Conservation (phyloP, 257 asterid genomes). For the Solanum lycopersicoides region DNA sequence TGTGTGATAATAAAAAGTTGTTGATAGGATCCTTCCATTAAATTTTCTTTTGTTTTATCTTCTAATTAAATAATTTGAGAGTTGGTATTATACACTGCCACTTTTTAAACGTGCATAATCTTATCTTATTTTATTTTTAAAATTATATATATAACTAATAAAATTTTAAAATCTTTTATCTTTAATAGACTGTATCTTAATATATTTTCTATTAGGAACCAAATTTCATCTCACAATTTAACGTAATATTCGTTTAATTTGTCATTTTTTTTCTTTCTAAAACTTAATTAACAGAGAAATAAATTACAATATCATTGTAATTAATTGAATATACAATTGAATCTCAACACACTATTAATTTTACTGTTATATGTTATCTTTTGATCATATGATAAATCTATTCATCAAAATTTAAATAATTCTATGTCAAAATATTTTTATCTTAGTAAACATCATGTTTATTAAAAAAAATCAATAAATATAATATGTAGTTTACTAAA, state of each 20-base stretch:
- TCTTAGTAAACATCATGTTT: no score
- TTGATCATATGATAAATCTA: no score
- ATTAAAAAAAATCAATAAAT: no score
- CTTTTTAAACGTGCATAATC: not conserved
- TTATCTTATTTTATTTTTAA: not conserved
- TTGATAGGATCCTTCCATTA: not conserved
- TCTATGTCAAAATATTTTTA: no score
- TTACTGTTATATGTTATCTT: no score
- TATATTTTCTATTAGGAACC: not conserved
- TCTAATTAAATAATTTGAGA: not conserved
- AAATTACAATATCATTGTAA: not conserved
- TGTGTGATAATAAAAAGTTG: not conserved
- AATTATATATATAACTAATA: no score
- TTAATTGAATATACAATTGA: no score
- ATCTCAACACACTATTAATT: no score
- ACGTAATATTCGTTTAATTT: not conserved
- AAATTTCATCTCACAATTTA: not conserved
- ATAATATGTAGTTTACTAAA: no score
- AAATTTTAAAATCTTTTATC: not conserved
- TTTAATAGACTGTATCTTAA: not conserved
- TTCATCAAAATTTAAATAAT: no score
- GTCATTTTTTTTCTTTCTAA: not conserved
- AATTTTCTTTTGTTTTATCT: not conserved
- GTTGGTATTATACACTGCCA: not conserved
- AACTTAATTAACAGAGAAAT: not conserved